These are phyloP conservation scores for Erodium chrysanthum DNA, from an alignment of 441 rosid genomes.

Conservation along the genomic window DNA sequence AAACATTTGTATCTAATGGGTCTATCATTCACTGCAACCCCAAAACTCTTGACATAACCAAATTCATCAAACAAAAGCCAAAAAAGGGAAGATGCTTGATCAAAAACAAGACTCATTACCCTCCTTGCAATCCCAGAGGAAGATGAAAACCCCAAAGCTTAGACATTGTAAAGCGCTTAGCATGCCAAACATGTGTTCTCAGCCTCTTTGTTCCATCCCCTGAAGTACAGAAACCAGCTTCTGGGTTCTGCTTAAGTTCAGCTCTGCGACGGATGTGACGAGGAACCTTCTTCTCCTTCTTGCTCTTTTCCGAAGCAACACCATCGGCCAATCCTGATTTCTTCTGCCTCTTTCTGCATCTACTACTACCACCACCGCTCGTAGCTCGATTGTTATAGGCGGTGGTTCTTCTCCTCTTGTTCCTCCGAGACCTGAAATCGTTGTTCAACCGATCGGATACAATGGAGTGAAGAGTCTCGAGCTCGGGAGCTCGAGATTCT, in stretches of 20 bases:
- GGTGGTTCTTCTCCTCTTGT: slow-evolving; percentile 79
- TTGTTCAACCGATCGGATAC: slow-evolving; percentile 44
- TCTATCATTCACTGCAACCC: not conserved
- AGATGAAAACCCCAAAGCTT: slow-evolving; percentile 83
- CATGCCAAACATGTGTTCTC: slow-evolving; percentile 91
- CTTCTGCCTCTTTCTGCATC: slow-evolving; percentile 34
- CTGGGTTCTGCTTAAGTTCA: slow-evolving; percentile 52
- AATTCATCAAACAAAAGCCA: not conserved
- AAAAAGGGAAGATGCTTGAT: not conserved
- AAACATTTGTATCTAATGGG: slow-evolving; percentile 1
- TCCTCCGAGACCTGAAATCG: slow-evolving; percentile 54
- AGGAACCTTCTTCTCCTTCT: slow-evolving; percentile 22
- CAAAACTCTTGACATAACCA: not conserved
- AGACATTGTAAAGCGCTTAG: slow-evolving; percentile 74
- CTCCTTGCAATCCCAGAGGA: slow-evolving; percentile 82
- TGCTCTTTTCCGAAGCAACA: slow-evolving; percentile 15
- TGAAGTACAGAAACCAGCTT: slow-evolving; percentile 41
- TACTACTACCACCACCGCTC: slow-evolving; percentile 21
- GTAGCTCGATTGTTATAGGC: slow-evolving; percentile 42
- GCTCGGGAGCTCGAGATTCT: slow-evolving; percentile 57
- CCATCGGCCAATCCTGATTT: slow-evolving; percentile 23
- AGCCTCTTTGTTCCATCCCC: slow-evolving; percentile 85
- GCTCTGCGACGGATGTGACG: slow-evolving; percentile 54
- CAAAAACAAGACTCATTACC: slow-evolving; percentile 27
- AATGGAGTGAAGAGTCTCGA: slow-evolving; percentile 56